Evolutionary conservation across 305 asterid species (phyloP), one percentile per base, ranked within the genome.

Genomic region (Rubia balearica): DNA sequence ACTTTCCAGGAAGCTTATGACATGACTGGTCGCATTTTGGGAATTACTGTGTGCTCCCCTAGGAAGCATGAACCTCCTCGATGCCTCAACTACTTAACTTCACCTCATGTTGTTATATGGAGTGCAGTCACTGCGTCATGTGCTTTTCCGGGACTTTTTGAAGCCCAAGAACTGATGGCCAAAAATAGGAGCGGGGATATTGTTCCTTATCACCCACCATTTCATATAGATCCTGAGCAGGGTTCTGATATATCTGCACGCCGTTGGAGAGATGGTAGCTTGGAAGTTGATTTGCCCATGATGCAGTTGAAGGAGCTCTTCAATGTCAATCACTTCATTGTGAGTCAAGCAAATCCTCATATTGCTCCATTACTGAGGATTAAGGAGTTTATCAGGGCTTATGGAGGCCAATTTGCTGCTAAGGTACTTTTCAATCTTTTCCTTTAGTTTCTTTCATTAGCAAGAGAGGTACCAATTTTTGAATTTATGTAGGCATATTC

Each of bases 91-190:
- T 93, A 93, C 87, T 81, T 93, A 87, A 93, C 98, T 69, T 87
- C 98, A 3, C 98, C 98, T 30, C 98, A 93, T 83, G 92, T 93
- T 1, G 96, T 93, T 38, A 90, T 93, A 79, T 93, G 98, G 98
- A 93, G 98, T 53, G 98, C 97, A 0, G 98, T 93, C 73, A 89
- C 96, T 1, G 97, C 98, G 56, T 93, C 98, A 8, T 93, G 98
- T 83, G 97, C 98, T 9, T 93, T 93, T 68, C 97, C 97, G 0
- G 98, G 98, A 27, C 96, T 90, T 60, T 93, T 89, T 42, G 98
- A 90, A 84, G 97, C 97, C 65, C 98, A 93, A 73, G 97, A 93
- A 77, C 94, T 93, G n/a, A 93, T 93, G 98, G 98, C 96, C 0
- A 93, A 93, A 81, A 84, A 89, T 75, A 85, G 98, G 74, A 84